Evolutionary conservation across 2,329 filamentous ascomycete genomes (phyloP).

Genomic region (Lomentospora prolificans): DNA sequence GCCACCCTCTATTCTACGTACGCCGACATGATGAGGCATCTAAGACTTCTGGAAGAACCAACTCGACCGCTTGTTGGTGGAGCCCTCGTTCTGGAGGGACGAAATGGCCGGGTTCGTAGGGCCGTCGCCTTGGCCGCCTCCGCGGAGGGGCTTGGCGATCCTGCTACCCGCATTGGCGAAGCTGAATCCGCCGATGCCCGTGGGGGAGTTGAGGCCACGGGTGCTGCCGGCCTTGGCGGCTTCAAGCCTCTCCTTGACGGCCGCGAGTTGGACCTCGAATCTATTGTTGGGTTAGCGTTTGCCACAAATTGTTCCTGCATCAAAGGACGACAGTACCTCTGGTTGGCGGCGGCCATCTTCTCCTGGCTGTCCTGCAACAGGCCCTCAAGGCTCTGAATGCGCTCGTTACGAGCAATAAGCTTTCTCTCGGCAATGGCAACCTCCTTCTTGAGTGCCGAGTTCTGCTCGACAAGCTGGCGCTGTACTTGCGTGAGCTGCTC

Average conservation of each 20-base stretch:
- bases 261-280: constrained; percentile 93
- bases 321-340: constrained; percentile 92
- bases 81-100: constrained; percentile 48
- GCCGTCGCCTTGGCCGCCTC: constrained; percentile 44
- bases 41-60: constrained; percentile 64
- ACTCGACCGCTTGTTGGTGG: constrained; percentile 55
- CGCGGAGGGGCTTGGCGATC: constrained; percentile 60
- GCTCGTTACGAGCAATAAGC: constrained; percentile 90
- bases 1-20: neutral
- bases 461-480: constrained; percentile 95
- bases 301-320: too few relatives aligned
- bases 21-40: constrained; percentile 11
- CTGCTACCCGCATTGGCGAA: constrained; percentile 55
- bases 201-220: constrained; percentile 62
- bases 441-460: constrained; percentile 95
- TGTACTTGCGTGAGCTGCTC: constrained; percentile 97
- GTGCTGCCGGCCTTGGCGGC: constrained; percentile 88
- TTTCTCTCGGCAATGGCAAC: constrained; percentile 97
- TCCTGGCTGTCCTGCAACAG: constrained; percentile 95
- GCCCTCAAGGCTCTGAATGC: constrained; percentile 86
- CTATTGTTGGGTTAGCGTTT: constrained; percentile 45
- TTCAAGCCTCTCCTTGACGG: constrained; percentile 95
- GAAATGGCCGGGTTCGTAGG: constrained; percentile 45
- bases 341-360: constrained; percentile 93
- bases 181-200: constrained; percentile 57